A percentile compares a stretch with the other conserved stretches of the same genome.
Conservation (phyloP, 441 rosid species). For the Pelargonium myrrhifolium region DNA sequence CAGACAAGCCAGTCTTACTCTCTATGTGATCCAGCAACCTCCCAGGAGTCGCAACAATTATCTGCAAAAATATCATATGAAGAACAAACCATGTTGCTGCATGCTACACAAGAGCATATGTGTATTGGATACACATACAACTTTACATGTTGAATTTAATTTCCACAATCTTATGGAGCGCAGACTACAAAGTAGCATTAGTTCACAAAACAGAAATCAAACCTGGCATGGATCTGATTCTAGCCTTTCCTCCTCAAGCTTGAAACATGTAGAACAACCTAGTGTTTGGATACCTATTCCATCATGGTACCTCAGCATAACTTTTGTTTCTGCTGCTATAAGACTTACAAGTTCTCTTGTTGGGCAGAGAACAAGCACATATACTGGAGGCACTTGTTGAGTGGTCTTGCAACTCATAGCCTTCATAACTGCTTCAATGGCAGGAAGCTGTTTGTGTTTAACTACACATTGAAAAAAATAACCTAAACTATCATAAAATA, state of each 20-base stretch:
- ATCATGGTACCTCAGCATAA: conserved; percentile 68
- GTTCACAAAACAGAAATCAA: conserved; percentile 21
- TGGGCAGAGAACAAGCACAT: conserved; percentile 80
- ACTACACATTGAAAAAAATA: conserved; percentile 30
- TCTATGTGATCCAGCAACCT: conserved; percentile 89
- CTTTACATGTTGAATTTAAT: neutral
- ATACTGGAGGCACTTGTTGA: conserved; percentile 46
- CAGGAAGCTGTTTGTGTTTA: conserved; percentile 89
- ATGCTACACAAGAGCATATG: too few relatives aligned
- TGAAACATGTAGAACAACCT: conserved; percentile 85
- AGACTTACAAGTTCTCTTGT: conserved; percentile 95
- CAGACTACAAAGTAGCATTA: conserved; percentile 4
- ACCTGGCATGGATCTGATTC: conserved; percentile 91
- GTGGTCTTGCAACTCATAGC: conserved; percentile 31
- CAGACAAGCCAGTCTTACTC: conserved; percentile 66
- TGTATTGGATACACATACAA: too few relatives aligned
- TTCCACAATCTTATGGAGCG: neutral
- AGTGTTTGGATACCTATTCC: conserved; percentile 76
- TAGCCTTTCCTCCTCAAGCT: conserved; percentile 76
- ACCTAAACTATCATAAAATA: conserved; percentile 20
- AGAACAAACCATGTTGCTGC: conserved; percentile 13
- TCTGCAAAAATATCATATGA: conserved; percentile 36
- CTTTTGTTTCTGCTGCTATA: conserved; percentile 90
- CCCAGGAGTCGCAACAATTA: conserved; percentile 93
- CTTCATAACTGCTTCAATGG: conserved; percentile 92